A percentile compares a stretch with the other conserved stretches of the same genome.
phyloP scores from a whole-genome alignment of 179 eudicot species.

The Pouteria campechiana region DNA sequence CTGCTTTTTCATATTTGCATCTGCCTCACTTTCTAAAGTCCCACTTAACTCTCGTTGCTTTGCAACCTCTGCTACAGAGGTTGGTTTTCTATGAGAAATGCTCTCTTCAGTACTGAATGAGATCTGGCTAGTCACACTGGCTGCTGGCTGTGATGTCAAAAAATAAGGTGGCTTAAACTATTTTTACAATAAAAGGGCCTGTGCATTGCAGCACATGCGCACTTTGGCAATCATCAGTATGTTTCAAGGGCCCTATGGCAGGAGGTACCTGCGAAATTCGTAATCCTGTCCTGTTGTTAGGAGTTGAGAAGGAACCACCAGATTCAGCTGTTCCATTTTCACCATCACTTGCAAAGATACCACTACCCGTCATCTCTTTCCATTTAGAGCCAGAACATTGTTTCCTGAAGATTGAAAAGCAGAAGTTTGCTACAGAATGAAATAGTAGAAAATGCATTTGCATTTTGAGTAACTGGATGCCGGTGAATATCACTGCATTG shows the following conservation, averaged over 20 bases:
- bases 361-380: slow-evolving; percentile 90
- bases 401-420: slow-evolving; percentile 40
- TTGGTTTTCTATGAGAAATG: slow-evolving; percentile 74
- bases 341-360: slow-evolving; percentile 53
- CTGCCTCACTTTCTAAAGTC: slow-evolving; percentile 53
- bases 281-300: slow-evolving; percentile 42
- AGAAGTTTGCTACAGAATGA: background rate
- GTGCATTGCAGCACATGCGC: background rate
- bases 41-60: slow-evolving; percentile 95
- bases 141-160: slow-evolving; percentile 52
- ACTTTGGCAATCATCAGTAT: background rate
- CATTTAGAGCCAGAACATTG: slow-evolving; percentile 72
- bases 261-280: slow-evolving; percentile 66
- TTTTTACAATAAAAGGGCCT: background rate
- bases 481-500: background rate
- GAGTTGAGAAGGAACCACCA: slow-evolving; percentile 30
- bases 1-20: slow-evolving; percentile 53
- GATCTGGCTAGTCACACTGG: slow-evolving; percentile 78
- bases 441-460: background rate
- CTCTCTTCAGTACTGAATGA: slow-evolving; percentile 68
- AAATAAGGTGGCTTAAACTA: too few relatives aligned
- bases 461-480: background rate
- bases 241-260: background rate
- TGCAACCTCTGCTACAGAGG: slow-evolving; percentile 69
- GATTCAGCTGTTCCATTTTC: slow-evolving; percentile 40